phyloP scores from a whole-genome alignment of 73 alveolate species.

The Paramecium primaurelia region DNA sequence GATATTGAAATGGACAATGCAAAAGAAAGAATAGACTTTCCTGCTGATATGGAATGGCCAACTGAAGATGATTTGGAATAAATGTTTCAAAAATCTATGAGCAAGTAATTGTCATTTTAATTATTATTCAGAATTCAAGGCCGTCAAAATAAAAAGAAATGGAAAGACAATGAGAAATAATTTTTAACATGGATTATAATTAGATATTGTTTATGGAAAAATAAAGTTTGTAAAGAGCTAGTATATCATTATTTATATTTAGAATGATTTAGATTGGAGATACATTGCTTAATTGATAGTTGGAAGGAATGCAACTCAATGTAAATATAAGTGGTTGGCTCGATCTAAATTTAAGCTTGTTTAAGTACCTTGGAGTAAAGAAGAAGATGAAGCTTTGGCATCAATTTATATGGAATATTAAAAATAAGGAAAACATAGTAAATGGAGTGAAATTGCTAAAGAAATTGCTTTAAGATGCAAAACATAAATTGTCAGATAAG shows the following conservation, averaged over 20 bases:
- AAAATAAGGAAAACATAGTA: constrained; percentile 50
- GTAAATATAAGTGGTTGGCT: constrained; percentile 59
- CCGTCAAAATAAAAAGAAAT: constrained; percentile 49
- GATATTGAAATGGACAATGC: neutral
- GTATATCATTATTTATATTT: neutral
- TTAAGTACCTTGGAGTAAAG: constrained; percentile 62
- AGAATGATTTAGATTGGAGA: constrained; percentile 59
- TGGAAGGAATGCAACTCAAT: constrained; percentile 55
- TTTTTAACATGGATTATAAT: constrained; percentile 51
- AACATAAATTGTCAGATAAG: constrained; percentile 48
- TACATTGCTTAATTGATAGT: constrained; percentile 54
- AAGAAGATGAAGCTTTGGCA: constrained; percentile 49
- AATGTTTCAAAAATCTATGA: constrained; percentile 45
- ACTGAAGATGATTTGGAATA: constrained; percentile 21
- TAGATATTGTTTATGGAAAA: constrained; percentile 19
- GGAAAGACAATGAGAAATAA: constrained; percentile 60
- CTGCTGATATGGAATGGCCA: constrained; percentile 34
- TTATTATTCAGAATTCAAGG: neutral
- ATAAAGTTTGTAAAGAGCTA: constrained; percentile 42
- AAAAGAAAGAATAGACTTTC: neutral
- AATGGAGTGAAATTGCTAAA: constrained; percentile 64
- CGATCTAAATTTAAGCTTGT: constrained; percentile 44
- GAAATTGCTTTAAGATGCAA: constrained; percentile 51
- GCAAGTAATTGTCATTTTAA: neutral
- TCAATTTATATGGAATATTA: constrained; percentile 35